Conservation (phyloP, 495 filamentous ascomycete species). For the Penicillium waksmanii region DNA sequence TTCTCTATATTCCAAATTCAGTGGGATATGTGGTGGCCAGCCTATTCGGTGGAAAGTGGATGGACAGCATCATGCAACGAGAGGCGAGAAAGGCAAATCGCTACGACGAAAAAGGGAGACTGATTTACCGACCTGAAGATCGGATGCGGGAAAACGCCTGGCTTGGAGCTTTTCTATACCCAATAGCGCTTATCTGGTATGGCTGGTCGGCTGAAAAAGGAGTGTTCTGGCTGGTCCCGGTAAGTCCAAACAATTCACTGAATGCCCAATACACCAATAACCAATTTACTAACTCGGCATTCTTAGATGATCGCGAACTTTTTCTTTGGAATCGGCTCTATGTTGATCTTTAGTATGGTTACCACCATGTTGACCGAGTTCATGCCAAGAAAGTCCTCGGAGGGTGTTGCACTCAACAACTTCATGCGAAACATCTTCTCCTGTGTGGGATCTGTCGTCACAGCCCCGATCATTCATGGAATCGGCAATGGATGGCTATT, state of each 20-base stretch:
- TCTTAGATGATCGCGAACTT: conserved; percentile 74
- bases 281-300: conserved; percentile 21
- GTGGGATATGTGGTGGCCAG: conserved; percentile 78
- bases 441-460: conserved; percentile 74
- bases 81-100: conserved; percentile 73
- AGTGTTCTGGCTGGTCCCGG: conserved; percentile 63
- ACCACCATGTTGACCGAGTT: conserved; percentile 92
- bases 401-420: conserved; percentile 76
- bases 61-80: conserved; percentile 85
- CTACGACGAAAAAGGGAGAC: conserved; percentile 69
- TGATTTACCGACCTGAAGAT: conserved; percentile 81
- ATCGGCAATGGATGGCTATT: conserved; percentile 92
- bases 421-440: conserved; percentile 87
- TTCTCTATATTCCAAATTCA: conserved; percentile 81
- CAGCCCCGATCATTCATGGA: conserved; percentile 74
- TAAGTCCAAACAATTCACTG: conserved; percentile 42
- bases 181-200: conserved; percentile 67
- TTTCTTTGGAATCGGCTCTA: conserved; percentile 84
- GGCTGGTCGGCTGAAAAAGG: conserved; percentile 66
- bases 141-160: conserved; percentile 89
- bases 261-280: background rate
- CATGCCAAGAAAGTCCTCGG: conserved; percentile 73
- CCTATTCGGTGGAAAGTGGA: conserved; percentile 80
- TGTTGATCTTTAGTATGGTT: conserved; percentile 81
- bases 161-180: conserved; percentile 77